A percentile compares a stretch with the other conserved stretches of the same genome.
Evolutionary conservation across 257 asterid genomes (phyloP).

Genomic region (Penstemon davidsonii): DNA sequence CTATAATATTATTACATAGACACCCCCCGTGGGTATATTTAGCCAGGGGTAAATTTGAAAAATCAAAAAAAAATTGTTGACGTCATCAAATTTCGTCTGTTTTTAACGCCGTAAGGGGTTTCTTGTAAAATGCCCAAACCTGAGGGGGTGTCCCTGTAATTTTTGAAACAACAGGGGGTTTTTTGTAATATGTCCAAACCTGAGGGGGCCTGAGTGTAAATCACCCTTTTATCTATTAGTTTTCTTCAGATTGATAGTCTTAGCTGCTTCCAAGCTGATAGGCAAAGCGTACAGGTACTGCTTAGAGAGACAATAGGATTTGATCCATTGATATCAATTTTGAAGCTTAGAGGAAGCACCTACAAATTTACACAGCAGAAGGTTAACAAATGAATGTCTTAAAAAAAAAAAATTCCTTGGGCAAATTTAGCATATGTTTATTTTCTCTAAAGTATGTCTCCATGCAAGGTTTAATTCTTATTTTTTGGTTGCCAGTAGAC

Average conservation of each 20-base stretch:
- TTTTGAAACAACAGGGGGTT: too few species aligned
- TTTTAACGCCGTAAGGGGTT: too few species aligned
- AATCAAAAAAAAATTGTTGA: too few species aligned
- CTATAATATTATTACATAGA: too few species aligned
- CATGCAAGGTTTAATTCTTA: slow-evolving; percentile 34
- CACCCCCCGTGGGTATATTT: too few species aligned
- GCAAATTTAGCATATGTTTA: slow-evolving; percentile 2
- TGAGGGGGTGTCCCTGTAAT: too few species aligned
- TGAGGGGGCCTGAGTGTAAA: too few species aligned
- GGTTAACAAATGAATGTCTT: slow-evolving; percentile 51
- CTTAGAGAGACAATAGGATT: slow-evolving; percentile 94
- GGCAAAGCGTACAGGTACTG: slow-evolving; percentile 55
- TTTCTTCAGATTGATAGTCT: slow-evolving; percentile 5
- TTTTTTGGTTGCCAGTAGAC: slow-evolving; percentile 77
- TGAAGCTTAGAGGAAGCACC: slow-evolving; percentile 85
- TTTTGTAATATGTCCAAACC: too few species aligned
- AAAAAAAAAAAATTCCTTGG: slow-evolving; percentile 4
- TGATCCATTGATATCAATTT: slow-evolving; percentile 71
- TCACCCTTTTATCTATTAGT: too few species aligned
- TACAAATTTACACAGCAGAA: slow-evolving; percentile 91
- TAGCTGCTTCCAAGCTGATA: slow-evolving; percentile 29
- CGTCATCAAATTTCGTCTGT: too few species aligned
- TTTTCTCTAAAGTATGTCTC: slow-evolving; percentile 7
- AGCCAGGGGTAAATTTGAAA: too few species aligned
- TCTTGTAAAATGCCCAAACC: too few species aligned